phyloP scores from a whole-genome alignment of 2,329 filamentous ascomycete species.

The Chrysoporthe cubensis region DNA sequence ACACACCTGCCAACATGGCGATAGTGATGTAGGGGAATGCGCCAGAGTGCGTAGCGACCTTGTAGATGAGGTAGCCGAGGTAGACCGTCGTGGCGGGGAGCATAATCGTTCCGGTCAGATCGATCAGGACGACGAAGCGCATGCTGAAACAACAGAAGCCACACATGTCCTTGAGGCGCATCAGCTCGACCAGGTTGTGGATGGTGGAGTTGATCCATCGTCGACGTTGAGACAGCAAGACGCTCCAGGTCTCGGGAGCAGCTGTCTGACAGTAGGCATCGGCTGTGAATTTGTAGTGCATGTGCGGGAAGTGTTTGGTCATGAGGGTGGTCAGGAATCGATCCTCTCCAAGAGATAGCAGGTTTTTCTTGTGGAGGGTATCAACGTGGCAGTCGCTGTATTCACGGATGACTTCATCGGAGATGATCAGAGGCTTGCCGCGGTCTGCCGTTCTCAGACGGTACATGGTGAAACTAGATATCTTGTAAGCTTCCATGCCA shows the following conservation, averaged over 20 bases:
- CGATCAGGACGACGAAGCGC: slow-evolving; percentile 94
- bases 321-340: slow-evolving; percentile 96
- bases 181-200: slow-evolving; percentile 91
- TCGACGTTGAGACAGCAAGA: slow-evolving; percentile 94
- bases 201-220: slow-evolving; percentile 99
- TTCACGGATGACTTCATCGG: slow-evolving; percentile 83
- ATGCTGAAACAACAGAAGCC: slow-evolving; percentile 99
- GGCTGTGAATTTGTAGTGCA: slow-evolving; percentile 95
- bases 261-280: slow-evolving; percentile 94
- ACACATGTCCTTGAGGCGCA: slow-evolving; percentile 90
- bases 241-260: slow-evolving; percentile 90
- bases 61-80: slow-evolving; percentile 85
- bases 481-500: slow-evolving; percentile 40
- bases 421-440: slow-evolving; percentile 91
- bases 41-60: slow-evolving; percentile 68
- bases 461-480: slow-evolving; percentile 93
- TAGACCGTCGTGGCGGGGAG: slow-evolving; percentile 88
- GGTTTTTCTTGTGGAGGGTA: slow-evolving; percentile 95
- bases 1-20: slow-evolving; percentile 85
- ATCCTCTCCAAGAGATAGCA: slow-evolving; percentile 93
- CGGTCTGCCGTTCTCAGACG: slow-evolving; percentile 91
- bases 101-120: slow-evolving; percentile 90
- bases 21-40: slow-evolving; percentile 87
- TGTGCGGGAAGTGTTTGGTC: slow-evolving; percentile 95
- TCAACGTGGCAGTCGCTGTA: slow-evolving; percentile 90